A percentile compares a stretch with the other conserved stretches of the same genome.
Conservation (phyloP, 2,329 filamentous ascomycete genomes). For the Colletotrichum simmondsii region DNA sequence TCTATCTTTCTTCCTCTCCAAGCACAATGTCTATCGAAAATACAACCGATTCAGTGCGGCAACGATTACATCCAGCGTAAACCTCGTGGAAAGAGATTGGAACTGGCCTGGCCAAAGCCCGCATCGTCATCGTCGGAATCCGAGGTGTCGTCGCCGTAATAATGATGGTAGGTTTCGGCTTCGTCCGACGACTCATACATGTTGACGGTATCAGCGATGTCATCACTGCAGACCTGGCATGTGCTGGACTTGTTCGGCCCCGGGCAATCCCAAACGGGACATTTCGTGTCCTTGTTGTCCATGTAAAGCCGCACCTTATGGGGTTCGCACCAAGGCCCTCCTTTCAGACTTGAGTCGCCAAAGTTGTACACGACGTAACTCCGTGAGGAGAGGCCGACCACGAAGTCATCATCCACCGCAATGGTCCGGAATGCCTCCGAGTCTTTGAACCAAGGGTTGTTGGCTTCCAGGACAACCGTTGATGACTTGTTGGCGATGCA, state of each 20-base stretch:
- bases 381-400: background rate
- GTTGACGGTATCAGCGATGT: too few species aligned
- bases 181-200: too few species aligned
- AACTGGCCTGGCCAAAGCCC: too few species aligned
- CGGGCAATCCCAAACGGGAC: background rate
- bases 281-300: background rate
- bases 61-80: too few species aligned
- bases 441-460: background rate
- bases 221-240: background rate
- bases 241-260: background rate
- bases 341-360: background rate
- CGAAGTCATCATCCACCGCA: slow-evolving; percentile 16
- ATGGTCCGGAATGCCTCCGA: background rate
- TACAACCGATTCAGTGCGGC: too few species aligned
- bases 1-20: too few species aligned
- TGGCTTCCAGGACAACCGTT: background rate
- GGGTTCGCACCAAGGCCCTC: background rate
- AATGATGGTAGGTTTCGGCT: too few species aligned
- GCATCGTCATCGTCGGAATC: too few species aligned
- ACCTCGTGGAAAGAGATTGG: too few species aligned
- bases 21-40: too few species aligned
- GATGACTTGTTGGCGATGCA: background rate
- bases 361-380: slow-evolving; percentile 11
- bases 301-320: background rate
- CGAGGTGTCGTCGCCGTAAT: too few species aligned